Evolutionary conservation across 129 eudicot species (phyloP).

Genomic region (Pulicaria dysenterica): DNA sequence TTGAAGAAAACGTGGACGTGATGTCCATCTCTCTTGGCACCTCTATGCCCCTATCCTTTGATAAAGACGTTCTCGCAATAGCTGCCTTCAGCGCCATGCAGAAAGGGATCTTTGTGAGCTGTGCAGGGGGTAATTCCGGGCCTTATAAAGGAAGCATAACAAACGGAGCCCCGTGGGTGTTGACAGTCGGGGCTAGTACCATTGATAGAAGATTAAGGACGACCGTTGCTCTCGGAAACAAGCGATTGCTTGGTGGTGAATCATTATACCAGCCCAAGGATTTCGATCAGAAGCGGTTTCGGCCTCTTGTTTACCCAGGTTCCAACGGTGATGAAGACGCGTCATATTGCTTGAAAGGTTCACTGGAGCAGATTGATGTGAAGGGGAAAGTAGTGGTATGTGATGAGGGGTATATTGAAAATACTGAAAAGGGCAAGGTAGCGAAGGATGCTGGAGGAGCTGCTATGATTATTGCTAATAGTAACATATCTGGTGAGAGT

Average conservation of each 20-base stretch:
- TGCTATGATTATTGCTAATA: slow-evolving; percentile 54
- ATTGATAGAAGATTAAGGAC: slow-evolving; percentile 49
- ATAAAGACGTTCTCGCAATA: slow-evolving; percentile 23
- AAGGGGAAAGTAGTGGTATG: slow-evolving; percentile 27
- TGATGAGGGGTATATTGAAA: neutral
- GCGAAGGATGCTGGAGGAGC: slow-evolving; percentile 63
- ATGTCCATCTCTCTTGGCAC: slow-evolving; percentile 51
- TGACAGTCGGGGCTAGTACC: slow-evolving; percentile 70
- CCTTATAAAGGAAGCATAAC: slow-evolving; percentile 29
- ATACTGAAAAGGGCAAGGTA: slow-evolving; percentile 29
- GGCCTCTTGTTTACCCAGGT: slow-evolving; percentile 55
- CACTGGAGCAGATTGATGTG: slow-evolving; percentile 36
- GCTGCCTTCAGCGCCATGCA: slow-evolving; percentile 51
- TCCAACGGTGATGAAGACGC: neutral
- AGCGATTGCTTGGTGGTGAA: slow-evolving; percentile 40
- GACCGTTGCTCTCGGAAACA: slow-evolving; percentile 43
- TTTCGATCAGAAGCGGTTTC: slow-evolving; percentile 18
- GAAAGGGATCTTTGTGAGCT: slow-evolving; percentile 60
- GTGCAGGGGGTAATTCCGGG: slow-evolving; percentile 61
- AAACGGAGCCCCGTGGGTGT: slow-evolving; percentile 67
- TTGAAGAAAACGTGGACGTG: slow-evolving; percentile 50
- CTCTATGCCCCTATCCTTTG: slow-evolving; percentile 24
- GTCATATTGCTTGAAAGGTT: slow-evolving; percentile 30
- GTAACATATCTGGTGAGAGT: slow-evolving; percentile 18
- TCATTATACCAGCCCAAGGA: slow-evolving; percentile 47